Percentiles rank a stretch among this genome's conserved stretches.
These are phyloP conservation scores for Neonectria neomacrospora DNA, from an alignment of 2,329 filamentous ascomycete species.

Conservation along the genomic window DNA sequence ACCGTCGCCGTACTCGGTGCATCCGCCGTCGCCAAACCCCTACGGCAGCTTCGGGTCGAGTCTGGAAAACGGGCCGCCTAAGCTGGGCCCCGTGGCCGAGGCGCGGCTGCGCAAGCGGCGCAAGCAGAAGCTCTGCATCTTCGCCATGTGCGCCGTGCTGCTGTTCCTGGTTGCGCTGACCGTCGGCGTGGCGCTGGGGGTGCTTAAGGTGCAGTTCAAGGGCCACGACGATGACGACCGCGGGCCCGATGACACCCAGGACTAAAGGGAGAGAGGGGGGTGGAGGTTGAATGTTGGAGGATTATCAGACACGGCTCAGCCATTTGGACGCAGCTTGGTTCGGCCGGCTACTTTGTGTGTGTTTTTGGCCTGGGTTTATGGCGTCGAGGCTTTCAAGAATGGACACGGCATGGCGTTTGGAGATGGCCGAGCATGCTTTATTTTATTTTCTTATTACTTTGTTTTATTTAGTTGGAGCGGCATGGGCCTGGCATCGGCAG, in stretches of 20 bases:
- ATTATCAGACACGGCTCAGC: background rate
- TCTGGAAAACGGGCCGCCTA: slow-evolving; percentile 30
- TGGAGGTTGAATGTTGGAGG: no score
- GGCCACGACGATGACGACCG: slow-evolving; percentile 24
- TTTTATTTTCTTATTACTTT: slow-evolving; percentile 3
- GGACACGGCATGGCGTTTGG: slow-evolving; percentile 22
- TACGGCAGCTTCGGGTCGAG: slow-evolving; percentile 35
- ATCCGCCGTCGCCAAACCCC: slow-evolving; percentile 31
- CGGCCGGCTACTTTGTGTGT: background rate
- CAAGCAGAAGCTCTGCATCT: slow-evolving; percentile 38
- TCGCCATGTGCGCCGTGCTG: slow-evolving; percentile 34
- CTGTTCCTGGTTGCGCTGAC: slow-evolving; percentile 43
- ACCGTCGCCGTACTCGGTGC: slow-evolving; percentile 23
- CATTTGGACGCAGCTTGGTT: background rate
- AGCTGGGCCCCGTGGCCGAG: slow-evolving; percentile 40
- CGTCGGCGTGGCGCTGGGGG: slow-evolving; percentile 43
- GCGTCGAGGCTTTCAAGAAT: background rate
- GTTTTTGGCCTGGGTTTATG: background rate
- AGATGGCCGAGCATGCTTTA: background rate
- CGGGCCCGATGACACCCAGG: background rate
- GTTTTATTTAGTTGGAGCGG: background rate
- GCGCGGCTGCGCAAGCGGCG: slow-evolving; percentile 37
- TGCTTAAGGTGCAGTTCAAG: slow-evolving; percentile 40
- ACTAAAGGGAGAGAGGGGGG: no score
- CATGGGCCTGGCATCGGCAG: background rate